Base-by-base conservation (phyloP, 805 yeast genomes). In the Saccharomycopsis sp. region DNA sequence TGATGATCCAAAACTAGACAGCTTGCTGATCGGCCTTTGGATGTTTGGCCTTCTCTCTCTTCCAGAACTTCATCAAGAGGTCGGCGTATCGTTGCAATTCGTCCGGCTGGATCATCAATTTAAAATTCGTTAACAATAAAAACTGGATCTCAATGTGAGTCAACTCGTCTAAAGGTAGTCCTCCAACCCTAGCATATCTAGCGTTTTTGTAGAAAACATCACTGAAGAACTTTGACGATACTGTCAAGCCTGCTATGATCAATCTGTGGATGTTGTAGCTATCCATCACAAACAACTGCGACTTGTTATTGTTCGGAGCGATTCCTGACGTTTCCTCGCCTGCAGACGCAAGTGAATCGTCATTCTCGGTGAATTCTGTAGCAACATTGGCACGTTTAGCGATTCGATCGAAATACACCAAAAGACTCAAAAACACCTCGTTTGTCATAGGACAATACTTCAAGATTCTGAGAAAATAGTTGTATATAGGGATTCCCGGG, bases 361-460 rank as follows among this genome's bases (percentile, higher is more conserved):
- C 24, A 35, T 22, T 15, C 19, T 41, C 47, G 42, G 35, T 58
- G 47, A 52, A 47, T 55, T 52, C 50, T 25, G 44, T 34, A n/a
- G 25, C 47, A 25, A 20, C 54, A 53, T 88, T 87, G 50, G 94
- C 90, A 62, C 89, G 79, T 67, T 89, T 89, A 19, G 96, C 94
- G 52, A 93, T 90, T 62, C 98, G 76, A 72, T 94, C 99, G 73
- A 94, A 91, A 71, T 94, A 94, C 34, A 94, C 97, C 66, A 94
- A 77, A 41, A 94, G 73, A 44, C 97, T 86, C 53, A 94, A 74
- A 71, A 92, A 94, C 38, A 94, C 98, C 70, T 94, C 98, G 72
- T 93, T 93, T 1, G 99, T 92, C n/a, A 94, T 94, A 0, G 99
- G 98, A 71, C 99, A 94, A 73, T 94, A 94, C 72, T 93, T 93